These are phyloP conservation scores for Arthrobotrys iridis DNA, from an alignment of 2,329 filamentous ascomycete species.

Conservation along the genomic window DNA sequence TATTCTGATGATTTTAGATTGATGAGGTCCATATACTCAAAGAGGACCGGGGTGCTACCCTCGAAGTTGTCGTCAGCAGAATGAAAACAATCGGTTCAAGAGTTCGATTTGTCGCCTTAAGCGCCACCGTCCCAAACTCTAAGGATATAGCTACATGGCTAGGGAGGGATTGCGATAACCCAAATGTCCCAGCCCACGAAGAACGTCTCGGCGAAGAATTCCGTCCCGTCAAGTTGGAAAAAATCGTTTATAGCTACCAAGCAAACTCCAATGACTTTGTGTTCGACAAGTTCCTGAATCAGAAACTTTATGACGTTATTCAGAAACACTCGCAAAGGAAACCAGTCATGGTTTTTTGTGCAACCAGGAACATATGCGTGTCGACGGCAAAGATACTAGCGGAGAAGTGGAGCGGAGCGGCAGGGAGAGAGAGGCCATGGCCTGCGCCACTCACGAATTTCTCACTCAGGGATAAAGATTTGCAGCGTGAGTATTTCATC, in stretches of 20 bases:
- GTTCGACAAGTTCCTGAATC: constrained; percentile 76
- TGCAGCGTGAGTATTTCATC: constrained; percentile 67
- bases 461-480: constrained; percentile 68
- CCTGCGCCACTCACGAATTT: constrained; percentile 67
- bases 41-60: constrained; percentile 78
- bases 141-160: constrained; percentile 83
- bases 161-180: constrained; percentile 71
- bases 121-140: constrained; percentile 84
- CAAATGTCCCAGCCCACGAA: constrained; percentile 71
- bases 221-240: constrained; percentile 79
- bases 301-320: constrained; percentile 73
- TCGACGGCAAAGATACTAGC: constrained; percentile 74
- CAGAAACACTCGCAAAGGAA: constrained; percentile 73
- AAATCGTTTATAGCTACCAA: constrained; percentile 78
- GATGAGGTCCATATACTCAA: constrained; percentile 90
- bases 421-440: constrained; percentile 71
- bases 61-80: constrained; percentile 79
- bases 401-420: constrained; percentile 70
- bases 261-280: constrained; percentile 75
- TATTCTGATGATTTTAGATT: constrained; percentile 63
- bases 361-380: constrained; percentile 76
- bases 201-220: constrained; percentile 82
- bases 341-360: constrained; percentile 85
- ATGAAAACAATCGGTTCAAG: constrained; percentile 83
- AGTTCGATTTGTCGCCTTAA: constrained; percentile 81